phyloP scores from a whole-genome alignment of 208 protist species.

The Trypanosomatidae sp. region DNA sequence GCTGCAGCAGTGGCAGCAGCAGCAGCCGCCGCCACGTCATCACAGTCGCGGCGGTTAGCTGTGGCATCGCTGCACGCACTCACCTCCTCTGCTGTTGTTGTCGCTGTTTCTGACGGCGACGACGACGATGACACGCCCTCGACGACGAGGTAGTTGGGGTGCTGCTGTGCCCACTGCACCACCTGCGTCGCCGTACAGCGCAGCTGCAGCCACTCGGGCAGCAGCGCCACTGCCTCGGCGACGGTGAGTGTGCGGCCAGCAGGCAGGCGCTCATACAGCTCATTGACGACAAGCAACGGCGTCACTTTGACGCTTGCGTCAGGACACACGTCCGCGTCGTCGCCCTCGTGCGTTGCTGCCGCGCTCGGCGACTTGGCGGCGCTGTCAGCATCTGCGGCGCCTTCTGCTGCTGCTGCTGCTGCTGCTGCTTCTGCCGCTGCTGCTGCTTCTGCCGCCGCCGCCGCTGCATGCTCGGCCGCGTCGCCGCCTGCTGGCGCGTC shows the following conservation, averaged over 20 bases:
- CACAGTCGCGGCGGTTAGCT: too few species aligned
- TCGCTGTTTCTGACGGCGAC: too few species aligned
- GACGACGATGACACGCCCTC: too few species aligned
- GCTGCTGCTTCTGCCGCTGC: neutral
- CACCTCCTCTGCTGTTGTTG: too few species aligned
- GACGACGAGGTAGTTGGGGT: conserved; percentile 51
- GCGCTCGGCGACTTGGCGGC: neutral
- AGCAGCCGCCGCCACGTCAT: too few species aligned
- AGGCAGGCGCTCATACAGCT: conserved; percentile 61
- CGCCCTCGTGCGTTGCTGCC: neutral
- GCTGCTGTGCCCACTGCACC: conserved; percentile 33
- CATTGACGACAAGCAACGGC: conserved; percentile 49
- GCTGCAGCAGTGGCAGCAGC: too few species aligned
- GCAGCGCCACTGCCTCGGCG: conserved; percentile 30
- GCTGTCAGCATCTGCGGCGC: neutral
- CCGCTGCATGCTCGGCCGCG: too few species aligned
- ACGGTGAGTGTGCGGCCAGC: conserved; percentile 29
- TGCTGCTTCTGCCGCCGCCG: neutral
- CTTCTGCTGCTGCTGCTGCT: neutral
- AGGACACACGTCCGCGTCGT: neutral
- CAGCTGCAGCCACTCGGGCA: conserved; percentile 25
- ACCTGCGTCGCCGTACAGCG: conserved; percentile 28
- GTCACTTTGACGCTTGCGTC: conserved; percentile 1
- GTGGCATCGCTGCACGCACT: too few species aligned
- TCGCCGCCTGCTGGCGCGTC: neutral